A percentile compares a stretch with the other conserved stretches of the same genome.
These are phyloP conservation scores for Wakefieldia striispora DNA, from an alignment of 768 basidiomycete species.

Conservation along the genomic window DNA sequence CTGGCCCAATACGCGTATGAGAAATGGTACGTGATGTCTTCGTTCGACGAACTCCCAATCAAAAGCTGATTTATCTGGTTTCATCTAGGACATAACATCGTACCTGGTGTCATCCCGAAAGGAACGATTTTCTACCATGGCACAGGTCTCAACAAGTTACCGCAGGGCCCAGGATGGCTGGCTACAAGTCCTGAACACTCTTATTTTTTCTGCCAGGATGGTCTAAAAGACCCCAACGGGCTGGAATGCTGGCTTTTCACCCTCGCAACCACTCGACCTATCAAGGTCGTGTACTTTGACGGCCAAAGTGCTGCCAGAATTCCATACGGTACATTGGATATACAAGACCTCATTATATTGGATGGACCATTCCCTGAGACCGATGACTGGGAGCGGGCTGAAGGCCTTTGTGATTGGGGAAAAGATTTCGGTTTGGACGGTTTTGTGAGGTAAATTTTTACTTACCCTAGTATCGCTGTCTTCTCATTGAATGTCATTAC, in stretches of 20 bases:
- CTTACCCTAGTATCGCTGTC: constrained; percentile 1
- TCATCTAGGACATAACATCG: constrained; percentile 1
- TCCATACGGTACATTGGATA: constrained; percentile 30
- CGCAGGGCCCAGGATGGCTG: constrained; percentile 28
- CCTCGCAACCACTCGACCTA: constrained; percentile 10
- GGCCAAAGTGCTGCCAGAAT: constrained; percentile 14
- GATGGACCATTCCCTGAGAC: constrained; percentile 19
- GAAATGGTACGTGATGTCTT: constrained; percentile 24
- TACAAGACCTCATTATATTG: constrained; percentile 35
- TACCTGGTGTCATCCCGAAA: constrained; percentile 4
- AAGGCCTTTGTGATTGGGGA: constrained; percentile 33
- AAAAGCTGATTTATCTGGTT: background rate
- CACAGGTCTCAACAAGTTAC: constrained; percentile 12
- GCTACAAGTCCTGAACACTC: constrained; percentile 33
- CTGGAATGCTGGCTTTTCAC: constrained; percentile 6
- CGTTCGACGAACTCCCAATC: background rate
- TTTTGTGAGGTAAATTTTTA: constrained; percentile 25
- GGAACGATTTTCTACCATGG: constrained; percentile 7
- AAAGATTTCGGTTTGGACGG: constrained; percentile 31
- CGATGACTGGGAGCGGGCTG: constrained; percentile 24
- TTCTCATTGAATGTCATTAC: constrained; percentile 11
- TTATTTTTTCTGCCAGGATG: constrained; percentile 30
- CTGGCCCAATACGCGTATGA: constrained; percentile 38
- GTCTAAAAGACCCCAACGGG: constrained; percentile 10
- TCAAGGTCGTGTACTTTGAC: constrained; percentile 11